Conservation (phyloP, 1,284 basidiomycete genomes). For the Moniliella sp. region DNA sequence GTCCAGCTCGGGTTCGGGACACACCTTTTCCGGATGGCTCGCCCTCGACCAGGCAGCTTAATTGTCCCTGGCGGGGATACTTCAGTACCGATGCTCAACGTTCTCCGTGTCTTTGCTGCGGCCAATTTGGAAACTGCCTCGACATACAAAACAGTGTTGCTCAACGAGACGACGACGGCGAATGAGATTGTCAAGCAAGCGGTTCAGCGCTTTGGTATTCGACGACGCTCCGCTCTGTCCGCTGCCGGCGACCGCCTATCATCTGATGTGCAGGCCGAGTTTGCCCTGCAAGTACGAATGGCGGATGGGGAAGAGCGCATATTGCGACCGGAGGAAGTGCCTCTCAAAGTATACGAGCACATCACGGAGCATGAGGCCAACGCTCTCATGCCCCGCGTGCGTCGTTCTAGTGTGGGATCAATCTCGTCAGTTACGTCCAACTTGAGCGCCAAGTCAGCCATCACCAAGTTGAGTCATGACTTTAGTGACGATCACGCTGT, state of each 20-base stretch:
- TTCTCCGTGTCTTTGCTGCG: slow-evolving; percentile 82
- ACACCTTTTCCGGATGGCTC: neutral
- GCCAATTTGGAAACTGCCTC: slow-evolving; percentile 59
- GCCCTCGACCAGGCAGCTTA: slow-evolving; percentile 19
- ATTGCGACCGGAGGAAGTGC: slow-evolving; percentile 51
- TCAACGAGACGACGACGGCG: slow-evolving; percentile 64
- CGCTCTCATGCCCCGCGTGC: slow-evolving; percentile 49
- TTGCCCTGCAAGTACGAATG: slow-evolving; percentile 76
- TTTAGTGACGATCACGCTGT: slow-evolving; percentile 88
- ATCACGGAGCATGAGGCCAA: slow-evolving; percentile 1
- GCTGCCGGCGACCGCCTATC: slow-evolving; percentile 1
- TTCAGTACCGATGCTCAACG: slow-evolving; percentile 66
- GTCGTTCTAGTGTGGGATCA: slow-evolving; percentile 71
- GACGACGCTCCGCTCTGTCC: no score
- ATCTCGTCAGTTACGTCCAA: slow-evolving; percentile 78
- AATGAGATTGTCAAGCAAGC: slow-evolving; percentile 69
- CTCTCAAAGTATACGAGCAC: slow-evolving; percentile 63
- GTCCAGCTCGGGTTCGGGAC: no score
- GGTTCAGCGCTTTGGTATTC: slow-evolving; percentile 61
- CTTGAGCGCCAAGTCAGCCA: slow-evolving; percentile 74
- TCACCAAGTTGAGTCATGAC: slow-evolving; percentile 70
- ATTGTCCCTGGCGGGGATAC: slow-evolving; percentile 30
- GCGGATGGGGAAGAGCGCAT: slow-evolving; percentile 57
- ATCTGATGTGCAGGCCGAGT: slow-evolving; percentile 42
- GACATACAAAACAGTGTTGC: slow-evolving; percentile 86